These are phyloP conservation scores for Citrus australasica DNA, from an alignment of 345 rosid genomes.

Conservation along the genomic window DNA sequence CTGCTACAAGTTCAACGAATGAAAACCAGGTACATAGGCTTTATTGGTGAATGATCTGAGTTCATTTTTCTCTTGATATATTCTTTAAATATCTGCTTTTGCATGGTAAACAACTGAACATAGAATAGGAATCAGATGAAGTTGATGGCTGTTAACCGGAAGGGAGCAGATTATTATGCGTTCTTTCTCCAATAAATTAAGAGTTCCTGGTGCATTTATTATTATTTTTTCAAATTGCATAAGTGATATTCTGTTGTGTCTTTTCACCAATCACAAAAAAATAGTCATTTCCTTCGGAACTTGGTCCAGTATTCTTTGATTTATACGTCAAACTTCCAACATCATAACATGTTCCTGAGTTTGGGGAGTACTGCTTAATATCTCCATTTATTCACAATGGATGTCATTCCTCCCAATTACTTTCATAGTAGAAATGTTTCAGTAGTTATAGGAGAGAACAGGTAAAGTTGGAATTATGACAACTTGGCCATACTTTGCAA, in stretches of 20 bases:
- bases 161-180: neutral
- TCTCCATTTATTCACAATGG: neutral
- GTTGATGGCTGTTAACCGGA: neutral
- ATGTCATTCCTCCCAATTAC: neutral
- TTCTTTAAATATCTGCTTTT: neutral
- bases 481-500: neutral
- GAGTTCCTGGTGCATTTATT: neutral
- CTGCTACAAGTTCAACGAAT: constrained; percentile 42
- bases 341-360: neutral
- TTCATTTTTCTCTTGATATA: neutral
- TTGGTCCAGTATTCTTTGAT: neutral
- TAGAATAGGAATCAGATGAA: neutral
- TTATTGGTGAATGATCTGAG: neutral
- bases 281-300: neutral
- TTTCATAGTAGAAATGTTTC: neutral
- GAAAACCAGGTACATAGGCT: constrained; percentile 56
- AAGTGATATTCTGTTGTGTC: neutral
- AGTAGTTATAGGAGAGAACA: neutral
- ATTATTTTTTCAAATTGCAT: neutral
- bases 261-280: neutral
- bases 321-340: neutral
- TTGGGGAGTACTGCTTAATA: neutral
- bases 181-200: neutral
- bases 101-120: neutral
- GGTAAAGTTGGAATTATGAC: neutral